Evolutionary conservation across 2,329 filamentous ascomycete species (phyloP).

Genomic region (Botryotinia calthae): DNA sequence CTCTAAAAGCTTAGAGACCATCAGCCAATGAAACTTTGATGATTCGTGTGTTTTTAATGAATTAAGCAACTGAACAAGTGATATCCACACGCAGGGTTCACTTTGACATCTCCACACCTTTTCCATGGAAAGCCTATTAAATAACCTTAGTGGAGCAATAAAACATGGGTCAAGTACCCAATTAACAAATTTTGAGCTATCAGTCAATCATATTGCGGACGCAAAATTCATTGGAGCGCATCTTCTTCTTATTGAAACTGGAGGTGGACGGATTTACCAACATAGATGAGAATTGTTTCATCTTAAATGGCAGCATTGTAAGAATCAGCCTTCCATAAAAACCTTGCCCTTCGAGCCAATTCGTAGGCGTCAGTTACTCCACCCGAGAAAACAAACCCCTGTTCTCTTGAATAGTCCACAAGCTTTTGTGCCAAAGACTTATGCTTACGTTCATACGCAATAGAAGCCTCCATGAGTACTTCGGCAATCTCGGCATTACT

Average conservation of each 20-base stretch:
- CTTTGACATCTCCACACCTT: neutral
- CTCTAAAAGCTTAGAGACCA: neutral
- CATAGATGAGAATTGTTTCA: neutral
- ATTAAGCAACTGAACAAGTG: neutral
- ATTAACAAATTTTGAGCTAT: neutral
- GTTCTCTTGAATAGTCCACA: constrained; percentile 23
- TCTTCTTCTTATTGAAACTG: neutral
- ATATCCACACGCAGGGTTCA: neutral
- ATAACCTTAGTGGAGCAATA: neutral
- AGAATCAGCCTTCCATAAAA: constrained; percentile 22
- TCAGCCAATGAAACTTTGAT: constrained; percentile 26
- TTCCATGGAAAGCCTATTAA: neutral
- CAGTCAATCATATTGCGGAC: neutral
- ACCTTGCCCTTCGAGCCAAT: constrained; percentile 20
- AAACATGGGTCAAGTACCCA: constrained; percentile 36
- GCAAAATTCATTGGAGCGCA: neutral
- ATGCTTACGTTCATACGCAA: constrained; percentile 21
- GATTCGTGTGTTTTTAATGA: neutral
- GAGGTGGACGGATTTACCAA: neutral
- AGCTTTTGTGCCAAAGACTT: constrained; percentile 21
- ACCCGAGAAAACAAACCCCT: constrained; percentile 21
- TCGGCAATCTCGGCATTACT: constrained; percentile 21
- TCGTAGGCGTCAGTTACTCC: constrained; percentile 19
- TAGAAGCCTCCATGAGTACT: constrained; percentile 14
- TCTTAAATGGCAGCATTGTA: constrained; percentile 9